Conservation (phyloP, 768 basidiomycete species). For the Rickenella mellea region DNA sequence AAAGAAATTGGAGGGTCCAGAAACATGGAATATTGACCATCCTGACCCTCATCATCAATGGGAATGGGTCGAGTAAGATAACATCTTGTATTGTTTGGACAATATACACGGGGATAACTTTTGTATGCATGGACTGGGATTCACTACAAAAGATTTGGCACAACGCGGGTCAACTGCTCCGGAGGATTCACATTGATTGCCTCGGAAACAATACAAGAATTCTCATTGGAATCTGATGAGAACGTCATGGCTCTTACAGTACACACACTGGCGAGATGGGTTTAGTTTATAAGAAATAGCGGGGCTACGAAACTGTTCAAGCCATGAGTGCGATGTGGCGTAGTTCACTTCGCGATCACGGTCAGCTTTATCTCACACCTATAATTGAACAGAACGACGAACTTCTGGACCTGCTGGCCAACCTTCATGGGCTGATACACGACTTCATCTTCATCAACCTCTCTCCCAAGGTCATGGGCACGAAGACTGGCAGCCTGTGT, state of each 20-base stretch:
- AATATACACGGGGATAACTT: no score
- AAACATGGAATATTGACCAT: background rate
- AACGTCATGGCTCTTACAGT: no score
- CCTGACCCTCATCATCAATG: background rate
- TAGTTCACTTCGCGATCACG: conserved; percentile 46
- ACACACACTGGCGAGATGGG: no score
- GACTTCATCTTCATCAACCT: conserved; percentile 26
- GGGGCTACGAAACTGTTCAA: conserved; percentile 29
- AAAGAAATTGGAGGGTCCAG: background rate
- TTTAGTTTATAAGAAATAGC: no score
- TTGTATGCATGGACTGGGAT: no score
- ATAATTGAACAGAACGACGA: conserved; percentile 14
- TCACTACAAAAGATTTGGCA: no score
- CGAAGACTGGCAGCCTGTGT: conserved; percentile 37
- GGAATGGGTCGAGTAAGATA: background rate
- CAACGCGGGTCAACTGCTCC: no score
- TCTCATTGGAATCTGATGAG: no score
- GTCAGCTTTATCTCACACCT: conserved; percentile 1
- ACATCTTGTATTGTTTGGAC: no score
- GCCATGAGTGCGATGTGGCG: conserved; percentile 76
- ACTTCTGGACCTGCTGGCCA: conserved; percentile 83
- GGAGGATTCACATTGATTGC: no score
- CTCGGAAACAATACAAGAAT: no score
- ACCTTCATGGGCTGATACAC: conserved; percentile 73
- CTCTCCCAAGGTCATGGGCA: conserved; percentile 27